Percentiles rank a stretch among this genome's conserved stretches.
phyloP scores from a whole-genome alignment of 345 rosid species.

The Ceriops decandra region DNA sequence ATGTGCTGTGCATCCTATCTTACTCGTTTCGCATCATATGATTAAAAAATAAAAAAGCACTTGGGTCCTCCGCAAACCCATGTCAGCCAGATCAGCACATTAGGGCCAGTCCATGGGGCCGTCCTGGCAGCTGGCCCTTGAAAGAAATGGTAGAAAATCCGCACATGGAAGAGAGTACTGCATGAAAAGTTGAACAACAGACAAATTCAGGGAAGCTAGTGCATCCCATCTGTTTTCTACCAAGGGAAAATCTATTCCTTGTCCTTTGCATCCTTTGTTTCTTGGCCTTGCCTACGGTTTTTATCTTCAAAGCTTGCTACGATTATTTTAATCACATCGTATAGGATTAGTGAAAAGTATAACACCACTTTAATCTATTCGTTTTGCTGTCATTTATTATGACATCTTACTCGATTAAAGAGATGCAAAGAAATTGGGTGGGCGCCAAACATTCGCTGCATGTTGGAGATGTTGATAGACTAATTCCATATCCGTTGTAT shows the following conservation, averaged over 20 bases:
- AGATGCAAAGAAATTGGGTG: neutral
- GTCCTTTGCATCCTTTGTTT: constrained; percentile 27
- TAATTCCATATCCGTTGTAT: too few species aligned
- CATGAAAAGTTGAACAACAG: neutral
- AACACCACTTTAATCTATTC: neutral
- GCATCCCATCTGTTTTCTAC: constrained; percentile 7
- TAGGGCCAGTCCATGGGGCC: too few species aligned
- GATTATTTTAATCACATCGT: constrained; percentile 1
- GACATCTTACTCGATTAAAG: neutral
- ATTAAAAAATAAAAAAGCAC: too few species aligned
- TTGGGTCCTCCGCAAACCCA: too few species aligned
- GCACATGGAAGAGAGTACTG: neutral
- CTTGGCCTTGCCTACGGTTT: constrained; percentile 20
- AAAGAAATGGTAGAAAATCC: too few species aligned
- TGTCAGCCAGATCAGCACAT: too few species aligned
- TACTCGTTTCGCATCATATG: too few species aligned
- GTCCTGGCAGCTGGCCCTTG: too few species aligned
- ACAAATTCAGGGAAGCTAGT: neutral
- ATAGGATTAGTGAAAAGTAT: neutral
- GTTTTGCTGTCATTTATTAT: neutral
- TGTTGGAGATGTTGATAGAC: too few species aligned
- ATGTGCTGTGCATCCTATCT: too few species aligned
- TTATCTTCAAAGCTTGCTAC: constrained; percentile 23
- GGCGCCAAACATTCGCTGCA: neutral
- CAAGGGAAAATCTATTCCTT: constrained; percentile 1